Base-by-base conservation (phyloP, 2,329 filamentous ascomycete species). In the Rasamsonia emersonii region DNA sequence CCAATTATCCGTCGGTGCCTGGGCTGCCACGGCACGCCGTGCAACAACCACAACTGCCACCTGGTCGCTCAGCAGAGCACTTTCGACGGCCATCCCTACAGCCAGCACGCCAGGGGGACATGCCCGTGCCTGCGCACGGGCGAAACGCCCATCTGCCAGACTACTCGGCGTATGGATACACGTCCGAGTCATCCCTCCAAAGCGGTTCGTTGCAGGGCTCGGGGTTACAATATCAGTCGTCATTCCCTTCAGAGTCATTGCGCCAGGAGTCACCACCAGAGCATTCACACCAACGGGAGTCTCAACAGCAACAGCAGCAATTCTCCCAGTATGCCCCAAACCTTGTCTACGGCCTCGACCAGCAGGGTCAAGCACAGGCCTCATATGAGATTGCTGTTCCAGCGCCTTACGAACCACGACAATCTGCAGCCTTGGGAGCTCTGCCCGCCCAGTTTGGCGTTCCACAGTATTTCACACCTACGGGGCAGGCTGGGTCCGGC, bases 271-370 rank as follows among this genome's bases (percentile, higher is more conserved):
- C 49, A 20, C 33, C 40, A 25, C 25, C 69, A 49, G 59, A 59
- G 64, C 57, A 65, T 46, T 54, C 82, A 73, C 67, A 77, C 67
- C 50, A 61, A 23, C 56, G 52, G 37, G 59, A 60, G 41, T 58
- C 63, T 36, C 27, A 28, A 5, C 49, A 61, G 24, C 57, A 53
- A 37, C 60, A 62, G 14, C 31, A 33, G 16, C 8, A 64, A 38
- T 70, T 70, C 49, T 50, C 61, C 33, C 62, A 65, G 43, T 77
- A 77, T 47, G 67, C 77, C 33, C 64, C 74, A 34, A 74, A 75
- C 42, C 77, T 89, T 65, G 79, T 91, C 72, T 93, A 93, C 67
- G 79, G 78, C 63, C 80, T 88, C 50, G 67, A 71, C 53, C 77
- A 79, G 54, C 66, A 76, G 50, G 67, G 65, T 40, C 63, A 61